Evolutionary conservation across 345 rosid genomes (phyloP).

Genomic region (Cochlearia excelsa): DNA sequence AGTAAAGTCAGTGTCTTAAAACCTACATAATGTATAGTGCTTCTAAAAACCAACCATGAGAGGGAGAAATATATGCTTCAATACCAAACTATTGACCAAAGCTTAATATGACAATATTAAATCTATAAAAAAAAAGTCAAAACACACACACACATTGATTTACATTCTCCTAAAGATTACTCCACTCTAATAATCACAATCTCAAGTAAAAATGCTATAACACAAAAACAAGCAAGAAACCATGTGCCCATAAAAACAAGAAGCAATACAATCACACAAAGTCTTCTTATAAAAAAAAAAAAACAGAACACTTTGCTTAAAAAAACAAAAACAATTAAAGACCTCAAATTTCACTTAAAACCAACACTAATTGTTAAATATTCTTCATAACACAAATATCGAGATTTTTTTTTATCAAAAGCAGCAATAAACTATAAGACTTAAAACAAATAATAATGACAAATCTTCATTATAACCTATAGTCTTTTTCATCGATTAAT

Average conservation of each 20-base stretch:
- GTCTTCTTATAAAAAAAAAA: conserved; percentile 8
- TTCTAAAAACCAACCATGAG: conserved; percentile 22
- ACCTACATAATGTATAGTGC: conserved; percentile 29
- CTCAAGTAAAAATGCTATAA: conserved; percentile 8
- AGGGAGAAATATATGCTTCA: background rate
- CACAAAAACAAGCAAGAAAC: background rate
- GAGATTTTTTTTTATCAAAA: too few species aligned
- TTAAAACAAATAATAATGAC: too few species aligned
- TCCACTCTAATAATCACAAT: conserved; percentile 6
- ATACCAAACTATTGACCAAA: background rate
- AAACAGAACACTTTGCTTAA: conserved; percentile 37
- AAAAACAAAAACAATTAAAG: conserved; percentile 16
- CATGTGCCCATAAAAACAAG: background rate
- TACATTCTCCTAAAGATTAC: background rate
- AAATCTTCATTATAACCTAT: too few species aligned
- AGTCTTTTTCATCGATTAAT: too few species aligned
- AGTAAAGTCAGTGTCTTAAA: conserved; percentile 23
- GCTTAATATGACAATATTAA: background rate
- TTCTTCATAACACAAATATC: too few species aligned
- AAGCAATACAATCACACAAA: background rate
- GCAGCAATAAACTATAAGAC: too few species aligned
- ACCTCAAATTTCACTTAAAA: conserved; percentile 11
- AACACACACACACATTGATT: too few species aligned
- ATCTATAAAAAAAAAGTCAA: too few species aligned
- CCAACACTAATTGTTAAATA: too few species aligned